Conservation (phyloP, 495 filamentous ascomycete species). For the Terfezia claveryi region DNA sequence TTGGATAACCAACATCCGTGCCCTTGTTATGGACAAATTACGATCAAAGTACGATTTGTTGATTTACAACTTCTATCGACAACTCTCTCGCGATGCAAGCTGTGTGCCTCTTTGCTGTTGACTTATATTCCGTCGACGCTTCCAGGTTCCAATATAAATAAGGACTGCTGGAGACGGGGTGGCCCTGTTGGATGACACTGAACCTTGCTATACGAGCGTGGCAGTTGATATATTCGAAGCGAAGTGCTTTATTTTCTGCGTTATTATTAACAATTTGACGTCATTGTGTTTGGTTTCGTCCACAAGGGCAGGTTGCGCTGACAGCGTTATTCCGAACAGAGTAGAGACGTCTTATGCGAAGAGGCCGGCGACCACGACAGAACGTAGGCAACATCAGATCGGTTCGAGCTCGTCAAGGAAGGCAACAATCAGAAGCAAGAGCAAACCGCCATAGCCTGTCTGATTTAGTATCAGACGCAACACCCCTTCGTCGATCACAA, state of each 20-base stretch:
- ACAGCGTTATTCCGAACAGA: constrained; percentile 13
- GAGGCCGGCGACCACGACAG: constrained; percentile 15
- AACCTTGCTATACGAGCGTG: constrained; percentile 5
- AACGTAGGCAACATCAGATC: constrained; percentile 14
- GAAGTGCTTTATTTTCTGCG: constrained; percentile 4
- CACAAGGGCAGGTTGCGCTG: constrained; percentile 12
- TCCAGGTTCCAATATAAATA: constrained; percentile 8
- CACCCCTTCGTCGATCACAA: constrained; percentile 13
- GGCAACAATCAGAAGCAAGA: constrained; percentile 10
- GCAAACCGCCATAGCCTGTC: constrained; percentile 1
- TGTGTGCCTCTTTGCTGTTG: constrained; percentile 11
- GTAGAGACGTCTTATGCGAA: constrained; percentile 15
- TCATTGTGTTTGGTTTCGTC: constrained; percentile 6
- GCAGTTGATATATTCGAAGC: constrained; percentile 5
- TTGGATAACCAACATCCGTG: constrained; percentile 4
- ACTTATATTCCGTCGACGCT: constrained; percentile 4
- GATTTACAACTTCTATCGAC: constrained; percentile 13
- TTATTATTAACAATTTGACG: constrained; percentile 4
- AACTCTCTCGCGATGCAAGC: constrained; percentile 9
- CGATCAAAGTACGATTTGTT: constrained; percentile 13
- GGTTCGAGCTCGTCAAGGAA: constrained; percentile 11
- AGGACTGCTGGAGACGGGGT: constrained; percentile 5
- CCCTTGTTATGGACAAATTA: constrained; percentile 11
- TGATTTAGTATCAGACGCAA: constrained; percentile 2
- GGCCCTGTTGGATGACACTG: constrained; percentile 2